Evolutionary conservation across 345 rosid genomes (phyloP).

Genomic region (Gossypium turneri): DNA sequence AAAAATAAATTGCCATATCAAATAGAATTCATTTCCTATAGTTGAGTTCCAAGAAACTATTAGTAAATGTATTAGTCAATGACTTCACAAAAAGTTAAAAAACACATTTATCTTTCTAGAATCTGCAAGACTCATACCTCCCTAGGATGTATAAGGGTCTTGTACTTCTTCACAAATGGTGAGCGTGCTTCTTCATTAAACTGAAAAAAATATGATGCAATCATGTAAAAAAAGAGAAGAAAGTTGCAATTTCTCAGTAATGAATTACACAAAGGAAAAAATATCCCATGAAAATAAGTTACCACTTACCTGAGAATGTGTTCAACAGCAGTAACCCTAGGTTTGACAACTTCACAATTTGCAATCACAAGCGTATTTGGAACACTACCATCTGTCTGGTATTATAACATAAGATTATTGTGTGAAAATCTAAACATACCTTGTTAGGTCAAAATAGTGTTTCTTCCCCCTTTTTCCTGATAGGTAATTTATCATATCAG

Average conservation of each 20-base stretch:
- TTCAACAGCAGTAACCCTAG: constrained; percentile 83
- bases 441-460: too few species aligned
- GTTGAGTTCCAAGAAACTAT: neutral
- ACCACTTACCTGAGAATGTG: constrained; percentile 64
- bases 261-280: neutral
- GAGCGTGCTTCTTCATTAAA: constrained; percentile 99
- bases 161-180: constrained; percentile 96
- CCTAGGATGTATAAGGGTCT: constrained; percentile 99
- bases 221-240: neutral
- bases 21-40: neutral
- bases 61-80: neutral
- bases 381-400: constrained; percentile 83
- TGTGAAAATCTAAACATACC: too few species aligned
- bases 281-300: neutral
- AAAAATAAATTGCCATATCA: neutral
- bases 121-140: constrained; percentile 51
- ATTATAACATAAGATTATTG: constrained; percentile 5
- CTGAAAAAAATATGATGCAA: constrained; percentile 33
- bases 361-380: constrained; percentile 94
- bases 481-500: too few species aligned
- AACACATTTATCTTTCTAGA: neutral
- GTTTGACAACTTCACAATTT: constrained; percentile 73
- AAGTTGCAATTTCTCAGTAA: neutral
- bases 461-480: too few species aligned
- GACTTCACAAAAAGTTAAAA: neutral